Evolutionary conservation across 495 filamentous ascomycete species (phyloP).

Genomic region (Schizothecium vesticola): DNA sequence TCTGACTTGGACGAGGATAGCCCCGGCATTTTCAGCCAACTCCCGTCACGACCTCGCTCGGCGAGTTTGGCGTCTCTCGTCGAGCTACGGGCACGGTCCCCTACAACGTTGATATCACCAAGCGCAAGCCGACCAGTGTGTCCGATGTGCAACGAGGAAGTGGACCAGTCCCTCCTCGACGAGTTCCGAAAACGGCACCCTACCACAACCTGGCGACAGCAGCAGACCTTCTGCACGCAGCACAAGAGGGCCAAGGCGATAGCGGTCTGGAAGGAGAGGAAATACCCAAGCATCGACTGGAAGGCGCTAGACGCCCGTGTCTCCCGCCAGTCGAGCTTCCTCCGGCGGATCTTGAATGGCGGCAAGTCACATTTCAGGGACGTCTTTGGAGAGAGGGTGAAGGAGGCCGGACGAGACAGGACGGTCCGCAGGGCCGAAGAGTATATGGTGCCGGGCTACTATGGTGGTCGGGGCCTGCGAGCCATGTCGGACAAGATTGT

Average conservation of each 20-base stretch:
- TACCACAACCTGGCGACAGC: constrained; percentile 54
- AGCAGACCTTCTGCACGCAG: constrained; percentile 63
- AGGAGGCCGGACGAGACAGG: constrained; percentile 52
- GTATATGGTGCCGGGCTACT: constrained; percentile 66
- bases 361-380: constrained; percentile 37
- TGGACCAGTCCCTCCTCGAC: constrained; percentile 49
- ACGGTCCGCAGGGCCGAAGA: constrained; percentile 52
- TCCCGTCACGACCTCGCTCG: neutral
- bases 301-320: constrained; percentile 58
- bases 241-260: constrained; percentile 59
- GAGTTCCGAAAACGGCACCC: constrained; percentile 39
- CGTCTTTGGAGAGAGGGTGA: constrained; percentile 57
- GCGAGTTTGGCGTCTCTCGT: neutral
- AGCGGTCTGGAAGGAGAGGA: constrained; percentile 54
- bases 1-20: neutral
- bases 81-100: neutral
- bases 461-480: constrained; percentile 70
- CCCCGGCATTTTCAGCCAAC: neutral
- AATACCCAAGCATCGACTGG: constrained; percentile 83
- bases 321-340: constrained; percentile 42
- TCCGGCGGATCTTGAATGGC: neutral
- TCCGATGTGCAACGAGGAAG: constrained; percentile 62
- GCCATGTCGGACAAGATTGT: constrained; percentile 62
- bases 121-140: constrained; percentile 34
- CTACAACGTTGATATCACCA: neutral